These are phyloP conservation scores for Xylaria sp. DNA, from an alignment of 2,329 filamentous ascomycete genomes.

Conservation along the genomic window DNA sequence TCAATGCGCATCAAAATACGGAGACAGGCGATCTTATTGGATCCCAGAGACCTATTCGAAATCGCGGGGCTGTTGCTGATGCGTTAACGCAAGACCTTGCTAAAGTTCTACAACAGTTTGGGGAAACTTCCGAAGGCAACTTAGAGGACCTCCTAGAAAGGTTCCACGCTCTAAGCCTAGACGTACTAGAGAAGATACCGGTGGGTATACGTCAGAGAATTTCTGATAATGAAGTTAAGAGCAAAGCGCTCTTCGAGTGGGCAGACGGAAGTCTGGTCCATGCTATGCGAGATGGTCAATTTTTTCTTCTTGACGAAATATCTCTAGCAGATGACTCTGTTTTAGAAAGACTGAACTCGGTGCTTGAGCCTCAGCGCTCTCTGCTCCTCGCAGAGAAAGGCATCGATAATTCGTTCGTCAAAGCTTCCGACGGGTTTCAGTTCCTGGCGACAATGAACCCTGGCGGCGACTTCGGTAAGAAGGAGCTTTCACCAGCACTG, in stretches of 20 bases:
- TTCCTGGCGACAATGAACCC: constrained; percentile 99
- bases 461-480: constrained; percentile 97
- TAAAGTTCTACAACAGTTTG: constrained; percentile 46
- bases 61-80: constrained; percentile 73
- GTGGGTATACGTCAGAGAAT: constrained; percentile 51
- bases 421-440: constrained; percentile 79
- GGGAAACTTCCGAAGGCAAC: constrained; percentile 44
- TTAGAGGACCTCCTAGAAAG: constrained; percentile 59
- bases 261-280: constrained; percentile 90
- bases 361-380: constrained; percentile 84
- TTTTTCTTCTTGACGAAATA: constrained; percentile 96
- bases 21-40: constrained; percentile 98
- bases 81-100: constrained; percentile 65
- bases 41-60: constrained; percentile 88
- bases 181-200: constrained; percentile 51
- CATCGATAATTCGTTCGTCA: constrained; percentile 76
- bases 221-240: constrained; percentile 57
- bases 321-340: constrained; percentile 98
- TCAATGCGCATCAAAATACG: constrained; percentile 98
- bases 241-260: constrained; percentile 94
- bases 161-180: constrained; percentile 58
- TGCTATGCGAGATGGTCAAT: constrained; percentile 86
- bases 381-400: constrained; percentile 94
- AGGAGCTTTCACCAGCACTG: constrained; percentile 91
- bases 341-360: constrained; percentile 92